These are phyloP conservation scores for Stemphylium lycopersici DNA, from an alignment of 2,329 filamentous ascomycete species.

Conservation along the genomic window DNA sequence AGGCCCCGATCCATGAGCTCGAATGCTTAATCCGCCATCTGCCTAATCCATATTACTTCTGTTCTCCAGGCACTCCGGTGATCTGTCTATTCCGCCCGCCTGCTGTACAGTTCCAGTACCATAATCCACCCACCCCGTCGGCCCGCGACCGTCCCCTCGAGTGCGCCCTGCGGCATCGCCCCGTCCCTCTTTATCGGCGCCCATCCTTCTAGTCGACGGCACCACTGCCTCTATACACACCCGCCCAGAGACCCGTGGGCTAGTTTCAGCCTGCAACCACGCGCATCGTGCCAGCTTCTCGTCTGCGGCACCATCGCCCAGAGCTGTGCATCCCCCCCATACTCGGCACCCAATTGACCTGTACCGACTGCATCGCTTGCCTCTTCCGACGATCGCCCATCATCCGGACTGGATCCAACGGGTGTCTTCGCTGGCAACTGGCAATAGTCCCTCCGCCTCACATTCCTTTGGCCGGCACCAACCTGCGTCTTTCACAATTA, in stretches of 20 bases:
- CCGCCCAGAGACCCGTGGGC: constrained; percentile 7
- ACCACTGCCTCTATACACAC: constrained; percentile 16
- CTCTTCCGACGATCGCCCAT: constrained; percentile 12
- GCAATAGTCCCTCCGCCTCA: constrained; percentile 44
- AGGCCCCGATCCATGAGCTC: constrained; percentile 33
- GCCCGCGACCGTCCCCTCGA: constrained; percentile 13
- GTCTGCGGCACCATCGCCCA: constrained; percentile 18
- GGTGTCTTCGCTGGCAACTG: constrained; percentile 44
- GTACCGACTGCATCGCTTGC: not conserved
- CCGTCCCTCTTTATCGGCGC: constrained; percentile 38
- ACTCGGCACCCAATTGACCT: constrained; percentile 11
- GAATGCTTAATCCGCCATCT: constrained; percentile 35
- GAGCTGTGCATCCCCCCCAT: constrained; percentile 17
- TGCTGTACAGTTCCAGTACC: constrained; percentile 33
- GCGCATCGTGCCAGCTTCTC: constrained; percentile 6
- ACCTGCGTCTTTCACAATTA: constrained; percentile 40
- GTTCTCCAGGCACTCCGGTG: constrained; percentile 45
- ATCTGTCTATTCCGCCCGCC: constrained; percentile 47
- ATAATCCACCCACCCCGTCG: constrained; percentile 33
- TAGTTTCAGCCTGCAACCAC: constrained; percentile 10
- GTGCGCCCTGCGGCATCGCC: constrained; percentile 20
- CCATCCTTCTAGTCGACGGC: constrained; percentile 20
- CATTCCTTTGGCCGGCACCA: constrained; percentile 52
- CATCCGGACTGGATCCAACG: constrained; percentile 39
- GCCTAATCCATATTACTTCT: constrained; percentile 47